Conservation (phyloP, 2,329 filamentous ascomycete genomes). For the Hymenoscyphus albidus region DNA sequence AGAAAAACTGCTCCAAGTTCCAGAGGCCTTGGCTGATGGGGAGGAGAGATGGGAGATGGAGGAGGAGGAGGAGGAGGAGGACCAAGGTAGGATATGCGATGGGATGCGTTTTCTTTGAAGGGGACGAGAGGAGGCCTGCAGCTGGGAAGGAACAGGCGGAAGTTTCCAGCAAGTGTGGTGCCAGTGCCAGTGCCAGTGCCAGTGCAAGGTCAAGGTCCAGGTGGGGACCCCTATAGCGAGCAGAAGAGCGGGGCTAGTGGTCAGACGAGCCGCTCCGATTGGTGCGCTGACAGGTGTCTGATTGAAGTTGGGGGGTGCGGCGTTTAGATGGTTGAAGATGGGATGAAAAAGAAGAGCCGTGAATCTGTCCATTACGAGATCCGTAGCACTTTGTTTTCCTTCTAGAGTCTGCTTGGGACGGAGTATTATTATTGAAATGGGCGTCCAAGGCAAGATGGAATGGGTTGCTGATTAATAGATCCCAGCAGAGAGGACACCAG, state of each 20-base stretch:
- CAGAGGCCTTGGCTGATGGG: constrained; percentile 30
- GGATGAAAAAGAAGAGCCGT: not conserved
- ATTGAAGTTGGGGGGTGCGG: not conserved
- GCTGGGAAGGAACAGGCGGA: constrained; percentile 13
- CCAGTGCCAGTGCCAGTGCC: not conserved
- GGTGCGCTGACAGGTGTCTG: not conserved
- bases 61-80: constrained; percentile 5
- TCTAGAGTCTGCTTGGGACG: not conserved
- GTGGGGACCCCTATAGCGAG: not conserved
- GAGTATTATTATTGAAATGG: too few species aligned
- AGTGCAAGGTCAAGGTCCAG: not conserved
- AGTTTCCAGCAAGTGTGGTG: not conserved
- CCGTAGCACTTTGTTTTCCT: not conserved
- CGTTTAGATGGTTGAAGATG: not conserved
- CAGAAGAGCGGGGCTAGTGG: not conserved
- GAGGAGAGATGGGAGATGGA: constrained; percentile 21
- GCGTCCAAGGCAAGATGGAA: too few species aligned
- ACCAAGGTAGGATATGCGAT: constrained; percentile 12
- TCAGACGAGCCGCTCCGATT: not conserved
- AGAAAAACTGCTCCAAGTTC: constrained; percentile 34
- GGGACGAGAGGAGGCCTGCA: constrained; percentile 7
- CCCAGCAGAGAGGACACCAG: too few species aligned
- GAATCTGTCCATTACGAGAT: not conserved
- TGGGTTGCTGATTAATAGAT: too few species aligned
- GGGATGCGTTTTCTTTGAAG: constrained; percentile 11